Evolutionary conservation across 371 early-diverging fungal species (phyloP).

Genomic region (Actinomortierella wolfii): DNA sequence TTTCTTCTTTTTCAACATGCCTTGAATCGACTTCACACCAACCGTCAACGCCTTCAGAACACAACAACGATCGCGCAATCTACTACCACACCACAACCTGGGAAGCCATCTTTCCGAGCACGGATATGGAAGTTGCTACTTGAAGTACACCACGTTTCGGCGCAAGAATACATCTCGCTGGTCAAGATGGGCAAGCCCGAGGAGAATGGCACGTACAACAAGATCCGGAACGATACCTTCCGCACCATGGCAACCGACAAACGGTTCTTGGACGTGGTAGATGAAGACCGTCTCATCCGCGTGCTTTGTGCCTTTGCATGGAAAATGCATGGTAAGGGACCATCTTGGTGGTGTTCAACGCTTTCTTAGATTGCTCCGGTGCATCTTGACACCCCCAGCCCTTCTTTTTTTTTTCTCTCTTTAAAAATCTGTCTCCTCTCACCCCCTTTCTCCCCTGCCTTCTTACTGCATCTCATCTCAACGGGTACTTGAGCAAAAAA

Average conservation of each 20-base stretch:
- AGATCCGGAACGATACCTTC: conserved; percentile 91
- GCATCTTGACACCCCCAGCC: too few species aligned
- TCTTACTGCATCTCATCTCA: background rate
- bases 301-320: conserved; percentile 91
- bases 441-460: background rate
- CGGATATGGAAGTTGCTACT: conserved; percentile 84
- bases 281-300: conserved; percentile 79
- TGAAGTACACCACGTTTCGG: conserved; percentile 74
- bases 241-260: conserved; percentile 86
- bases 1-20: too few species aligned
- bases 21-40: too few species aligned
- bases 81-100: background rate
- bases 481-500: conserved; percentile 13
- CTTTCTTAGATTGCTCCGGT: too few species aligned
- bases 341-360: background rate
- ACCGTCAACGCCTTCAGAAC: conserved; percentile 6
- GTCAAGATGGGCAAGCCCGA: conserved; percentile 74
- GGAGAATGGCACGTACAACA: conserved; percentile 58
- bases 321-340: conserved; percentile 54
- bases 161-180: conserved; percentile 75
- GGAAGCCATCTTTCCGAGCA: conserved; percentile 25
- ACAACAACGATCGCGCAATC: background rate
- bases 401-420: too few species aligned
- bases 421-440: background rate
- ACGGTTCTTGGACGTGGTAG: conserved; percentile 71